Conservation (phyloP, 176 grass and related monocot species). For the Dactylis glomerata region DNA sequence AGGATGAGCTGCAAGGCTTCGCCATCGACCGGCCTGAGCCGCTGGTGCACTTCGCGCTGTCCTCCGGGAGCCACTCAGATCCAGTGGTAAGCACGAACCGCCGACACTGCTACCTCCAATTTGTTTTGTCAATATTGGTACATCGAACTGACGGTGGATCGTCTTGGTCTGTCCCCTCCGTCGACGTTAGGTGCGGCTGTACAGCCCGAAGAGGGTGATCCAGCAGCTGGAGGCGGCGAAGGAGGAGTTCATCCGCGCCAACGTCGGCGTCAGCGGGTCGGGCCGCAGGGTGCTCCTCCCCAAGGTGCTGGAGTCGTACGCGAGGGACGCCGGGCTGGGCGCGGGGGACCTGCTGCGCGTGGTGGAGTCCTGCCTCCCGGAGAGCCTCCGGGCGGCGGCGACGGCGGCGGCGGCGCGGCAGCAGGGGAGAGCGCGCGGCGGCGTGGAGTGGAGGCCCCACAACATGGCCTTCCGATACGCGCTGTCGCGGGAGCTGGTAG, state of each 20-base stretch:
- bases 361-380: constrained; percentile 55
- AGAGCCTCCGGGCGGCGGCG: constrained; percentile 44
- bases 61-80: constrained; percentile 76
- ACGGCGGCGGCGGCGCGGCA: constrained; percentile 32
- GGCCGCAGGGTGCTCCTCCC: constrained; percentile 63
- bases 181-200: constrained; percentile 60
- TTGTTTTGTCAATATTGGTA: neutral
- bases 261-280: constrained; percentile 44
- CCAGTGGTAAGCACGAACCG: constrained; percentile 53
- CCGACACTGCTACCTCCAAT: neutral
- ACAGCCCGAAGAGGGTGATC: constrained; percentile 55
- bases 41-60: constrained; percentile 83
- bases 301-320: constrained; percentile 61
- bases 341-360: constrained; percentile 42
- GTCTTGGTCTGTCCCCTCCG: neutral
- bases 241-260: constrained; percentile 72
- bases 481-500: constrained; percentile 49
- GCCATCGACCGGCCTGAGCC: constrained; percentile 63
- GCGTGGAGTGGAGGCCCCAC: constrained; percentile 76
- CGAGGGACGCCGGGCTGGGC: constrained; percentile 56
- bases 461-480: constrained; percentile 74
- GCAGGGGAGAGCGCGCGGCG: constrained; percentile 23
- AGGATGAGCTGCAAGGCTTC: constrained; percentile 64
- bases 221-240: constrained; percentile 73
- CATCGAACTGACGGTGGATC: neutral